Base-by-base conservation (phyloP, 306 rosid species). In the Ochetophila trinervis region DNA sequence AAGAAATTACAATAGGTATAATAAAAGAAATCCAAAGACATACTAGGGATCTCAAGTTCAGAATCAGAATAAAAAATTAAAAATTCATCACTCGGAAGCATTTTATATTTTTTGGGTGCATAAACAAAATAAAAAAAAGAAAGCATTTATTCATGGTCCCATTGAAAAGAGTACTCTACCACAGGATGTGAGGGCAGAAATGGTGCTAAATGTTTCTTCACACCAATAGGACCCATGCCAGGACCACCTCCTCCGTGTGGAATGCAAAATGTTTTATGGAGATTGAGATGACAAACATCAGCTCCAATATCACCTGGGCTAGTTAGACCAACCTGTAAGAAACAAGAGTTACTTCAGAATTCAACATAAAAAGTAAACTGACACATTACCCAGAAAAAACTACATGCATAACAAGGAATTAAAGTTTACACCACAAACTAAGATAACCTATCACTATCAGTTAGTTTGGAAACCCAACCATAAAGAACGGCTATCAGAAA, bases 161-260 rank as follows among this genome's bases (percentile, higher is more conserved):
- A 63, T 57, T 32, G 6, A 30, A 67, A 67, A 55, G 20, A 22
- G 35, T 57, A 21, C 23, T 44, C 70, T 73, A 94, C 99, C 97
- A 94, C 99, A 44, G 99, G 99, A 80, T 94, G 99, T 6, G 99
- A 94, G 30, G 99, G 99, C 81, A 94, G 85, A 75, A 81, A 94
- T 56, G 99, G 99, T 30, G 99, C 99, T 79, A 94, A 82, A 89
- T 94, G 99, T 63, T 91, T 80, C 92, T 94, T 94, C 70, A 94
- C 99, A 86, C 99, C 99, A 79, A 94, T 94, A 52, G 99, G 99
- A 79, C 99, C 99, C 99, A 94, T 94, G 54, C 99, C 99, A 70
- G 99, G 99, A 75, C 99, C 99, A 23, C 99, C 99, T 65, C 99
- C 99, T 80, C 99, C 99, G 60, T 94, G 99, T 17, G 99, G 99